Evolutionary conservation across 257 asterid genomes (phyloP).

Genomic region (Solanum dulcamara): DNA sequence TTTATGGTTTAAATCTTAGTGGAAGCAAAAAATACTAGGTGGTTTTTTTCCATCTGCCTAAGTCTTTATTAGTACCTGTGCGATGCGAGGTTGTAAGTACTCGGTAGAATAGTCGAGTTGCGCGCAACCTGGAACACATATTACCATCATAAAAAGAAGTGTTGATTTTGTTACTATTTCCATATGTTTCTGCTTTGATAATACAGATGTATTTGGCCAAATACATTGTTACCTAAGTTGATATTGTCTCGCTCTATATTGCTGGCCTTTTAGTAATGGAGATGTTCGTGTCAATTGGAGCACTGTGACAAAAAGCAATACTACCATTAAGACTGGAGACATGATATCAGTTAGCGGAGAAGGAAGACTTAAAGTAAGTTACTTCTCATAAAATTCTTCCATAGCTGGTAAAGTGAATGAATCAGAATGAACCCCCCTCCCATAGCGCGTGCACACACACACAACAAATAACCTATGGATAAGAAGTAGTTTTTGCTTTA

Average conservation of each 20-base stretch:
- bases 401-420: not conserved
- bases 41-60: not conserved
- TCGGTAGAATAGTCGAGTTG: not conserved
- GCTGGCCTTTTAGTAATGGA: conserved; percentile 40
- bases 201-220: not conserved
- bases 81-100: not conserved
- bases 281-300: conserved; percentile 90
- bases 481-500: not conserved
- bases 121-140: not conserved
- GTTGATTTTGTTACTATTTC: not conserved
- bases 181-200: not conserved
- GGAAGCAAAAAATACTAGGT: not conserved
- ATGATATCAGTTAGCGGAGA: conserved; percentile 65
- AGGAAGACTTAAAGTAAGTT: conserved; percentile 70
- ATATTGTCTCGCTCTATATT: not conserved
- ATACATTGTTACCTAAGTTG: not conserved
- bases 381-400: not conserved
- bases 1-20: not conserved
- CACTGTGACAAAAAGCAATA: conserved; percentile 53
- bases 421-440: not conserved
- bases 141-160: not conserved
- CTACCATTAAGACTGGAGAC: conserved; percentile 58
- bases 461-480: not conserved
- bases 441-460: not conserved
- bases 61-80: not conserved